Evolutionary conservation across 805 yeast genomes (phyloP).

Genomic region (Wickerhamomyces mucosus): DNA sequence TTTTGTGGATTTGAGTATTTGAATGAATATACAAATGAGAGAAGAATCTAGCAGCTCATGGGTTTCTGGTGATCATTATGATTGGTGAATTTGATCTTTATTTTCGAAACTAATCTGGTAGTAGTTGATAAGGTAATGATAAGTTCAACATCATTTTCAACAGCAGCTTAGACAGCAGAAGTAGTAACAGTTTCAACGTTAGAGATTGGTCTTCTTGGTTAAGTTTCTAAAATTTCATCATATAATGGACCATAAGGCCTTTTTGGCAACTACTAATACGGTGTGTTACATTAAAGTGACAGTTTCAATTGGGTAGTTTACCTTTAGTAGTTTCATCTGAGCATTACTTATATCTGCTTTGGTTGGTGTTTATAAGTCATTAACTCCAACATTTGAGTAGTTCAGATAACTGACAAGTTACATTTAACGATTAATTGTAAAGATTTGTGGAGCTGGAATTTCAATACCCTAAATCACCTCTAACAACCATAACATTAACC

Average conservation of each 20-base stretch:
- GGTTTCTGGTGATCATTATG: conserved; percentile 96
- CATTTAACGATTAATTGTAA: conserved; percentile 97
- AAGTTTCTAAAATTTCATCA: conserved; percentile 82
- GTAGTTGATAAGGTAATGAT: conserved; percentile 91
- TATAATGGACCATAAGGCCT: conserved; percentile 78
- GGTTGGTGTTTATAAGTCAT: conserved; percentile 99
- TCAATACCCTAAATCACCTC: conserved; percentile 99
- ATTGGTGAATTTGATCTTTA: conserved; percentile 97
- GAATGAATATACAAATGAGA: conserved; percentile 96
- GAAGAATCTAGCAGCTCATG: conserved; percentile 84
- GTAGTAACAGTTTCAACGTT: conserved; percentile 96
- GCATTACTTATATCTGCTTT: conserved; percentile 99
- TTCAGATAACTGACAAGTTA: conserved; percentile 98
- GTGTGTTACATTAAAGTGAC: conserved; percentile 99
- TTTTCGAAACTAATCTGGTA: conserved; percentile 92
- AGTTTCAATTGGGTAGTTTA: conserved; percentile 94
- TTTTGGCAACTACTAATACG: conserved; percentile 91
- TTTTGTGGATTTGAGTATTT: conserved; percentile 53
- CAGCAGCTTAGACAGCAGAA: conserved; percentile 93
- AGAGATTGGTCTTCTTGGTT: conserved; percentile 80
- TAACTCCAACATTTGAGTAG: conserved; percentile 99
- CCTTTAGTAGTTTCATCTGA: conserved; percentile 99
- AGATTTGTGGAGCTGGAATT: conserved; percentile 98
- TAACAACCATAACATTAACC: conserved; percentile 99
- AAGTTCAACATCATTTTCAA: conserved; percentile 95